These are phyloP conservation scores for Diaporthe capsici DNA, from an alignment of 2,329 filamentous ascomycete genomes.

Conservation along the genomic window DNA sequence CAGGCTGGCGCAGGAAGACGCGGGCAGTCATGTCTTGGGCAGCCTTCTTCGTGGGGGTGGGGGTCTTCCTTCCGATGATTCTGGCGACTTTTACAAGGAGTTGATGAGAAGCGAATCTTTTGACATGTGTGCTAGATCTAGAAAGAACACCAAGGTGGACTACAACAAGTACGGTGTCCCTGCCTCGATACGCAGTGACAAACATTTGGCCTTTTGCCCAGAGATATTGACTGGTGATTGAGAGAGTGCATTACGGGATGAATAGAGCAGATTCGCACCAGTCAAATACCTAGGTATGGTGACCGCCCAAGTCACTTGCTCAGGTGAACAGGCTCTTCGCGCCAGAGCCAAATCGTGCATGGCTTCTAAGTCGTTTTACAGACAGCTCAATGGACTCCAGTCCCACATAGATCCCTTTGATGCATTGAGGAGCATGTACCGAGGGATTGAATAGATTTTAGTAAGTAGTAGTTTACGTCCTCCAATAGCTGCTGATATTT, in stretches of 20 bases:
- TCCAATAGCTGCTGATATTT: too few relatives aligned
- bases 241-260: neutral
- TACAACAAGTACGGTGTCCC: neutral
- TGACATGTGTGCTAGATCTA: neutral
- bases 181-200: neutral
- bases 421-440: too few relatives aligned
- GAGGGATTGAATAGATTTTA: too few relatives aligned
- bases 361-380: too few relatives aligned
- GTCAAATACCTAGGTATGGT: too few relatives aligned
- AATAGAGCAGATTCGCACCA: neutral
- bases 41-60: neutral
- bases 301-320: too few relatives aligned
- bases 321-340: too few relatives aligned
- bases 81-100: neutral
- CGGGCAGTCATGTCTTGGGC: neutral
- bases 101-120: neutral
- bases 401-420: too few relatives aligned
- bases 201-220: neutral
- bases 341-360: too few relatives aligned
- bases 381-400: too few relatives aligned
- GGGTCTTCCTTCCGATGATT: neutral
- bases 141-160: neutral
- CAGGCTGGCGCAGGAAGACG: constrained; percentile 13
- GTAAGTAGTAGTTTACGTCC: too few relatives aligned
- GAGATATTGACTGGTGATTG: neutral